Conservation (phyloP, 23 red algal species). For the Gracilaria vermiculophylla region DNA sequence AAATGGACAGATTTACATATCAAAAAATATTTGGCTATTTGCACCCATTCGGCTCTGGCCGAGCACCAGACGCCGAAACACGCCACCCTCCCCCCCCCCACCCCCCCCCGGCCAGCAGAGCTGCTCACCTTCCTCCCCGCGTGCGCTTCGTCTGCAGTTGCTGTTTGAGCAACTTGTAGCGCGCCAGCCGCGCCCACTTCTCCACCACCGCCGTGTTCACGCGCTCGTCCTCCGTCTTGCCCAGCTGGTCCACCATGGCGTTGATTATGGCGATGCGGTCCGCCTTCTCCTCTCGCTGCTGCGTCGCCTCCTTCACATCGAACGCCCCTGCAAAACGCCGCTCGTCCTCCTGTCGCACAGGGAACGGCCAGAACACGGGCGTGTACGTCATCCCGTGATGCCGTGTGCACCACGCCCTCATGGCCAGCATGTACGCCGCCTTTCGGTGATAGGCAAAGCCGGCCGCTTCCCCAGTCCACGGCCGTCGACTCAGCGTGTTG, state of each 20-base stretch:
- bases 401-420: conserved; percentile 71
- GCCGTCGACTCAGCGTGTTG: conserved; percentile 35
- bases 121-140: not conserved
- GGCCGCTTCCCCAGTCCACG: conserved; percentile 59
- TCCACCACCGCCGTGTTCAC: conserved; percentile 62
- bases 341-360: conserved; percentile 57
- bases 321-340: conserved; percentile 56
- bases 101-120: too few species aligned
- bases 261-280: conserved; percentile 29
- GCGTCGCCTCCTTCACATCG: not conserved
- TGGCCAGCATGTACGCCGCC: conserved; percentile 77
- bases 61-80: not conserved
- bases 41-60: not conserved
- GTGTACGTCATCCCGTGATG: conserved; percentile 79
- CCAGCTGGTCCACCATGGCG: conserved; percentile 70
- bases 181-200: conserved; percentile 51
- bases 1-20: not conserved
- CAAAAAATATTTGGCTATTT: not conserved
- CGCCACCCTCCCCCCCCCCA: not conserved
- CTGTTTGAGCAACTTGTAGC: conserved; percentile 30
- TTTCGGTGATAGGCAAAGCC: conserved; percentile 76
- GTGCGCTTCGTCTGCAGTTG: conserved; percentile 1
- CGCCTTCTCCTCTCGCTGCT: not conserved
- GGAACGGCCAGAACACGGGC: conserved; percentile 69
- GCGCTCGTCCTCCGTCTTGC: conserved; percentile 24